Evolutionary conservation across 345 rosid genomes (phyloP).

Genomic region (Arabidopsis arenosa): DNA sequence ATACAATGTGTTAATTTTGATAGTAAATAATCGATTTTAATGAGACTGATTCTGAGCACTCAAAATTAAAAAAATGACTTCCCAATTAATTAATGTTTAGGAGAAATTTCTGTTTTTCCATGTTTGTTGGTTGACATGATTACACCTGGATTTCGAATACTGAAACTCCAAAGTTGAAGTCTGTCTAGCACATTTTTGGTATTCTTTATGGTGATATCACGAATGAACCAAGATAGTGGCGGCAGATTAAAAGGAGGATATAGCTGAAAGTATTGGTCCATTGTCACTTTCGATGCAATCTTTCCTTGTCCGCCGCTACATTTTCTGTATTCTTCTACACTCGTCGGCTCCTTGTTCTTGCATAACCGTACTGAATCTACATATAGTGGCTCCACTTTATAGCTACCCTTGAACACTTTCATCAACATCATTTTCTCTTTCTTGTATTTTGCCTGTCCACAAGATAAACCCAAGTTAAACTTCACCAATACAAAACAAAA

Average conservation of each 20-base stretch:
- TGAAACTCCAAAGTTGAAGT: neutral
- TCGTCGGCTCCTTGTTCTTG: conserved; percentile 58
- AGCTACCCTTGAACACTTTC: conserved; percentile 76
- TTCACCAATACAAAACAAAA: neutral
- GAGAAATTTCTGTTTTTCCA: neutral
- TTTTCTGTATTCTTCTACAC: conserved; percentile 62
- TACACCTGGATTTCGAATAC: neutral
- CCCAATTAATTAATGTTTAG: too few relatives aligned
- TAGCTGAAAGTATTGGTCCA: conserved; percentile 80
- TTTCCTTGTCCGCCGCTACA: conserved; percentile 74
- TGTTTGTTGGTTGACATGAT: neutral
- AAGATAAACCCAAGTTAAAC: conserved; percentile 5
- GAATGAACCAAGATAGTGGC: conserved; percentile 80
- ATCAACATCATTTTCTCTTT: conserved; percentile 68
- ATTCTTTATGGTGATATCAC: conserved; percentile 66
- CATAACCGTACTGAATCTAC: conserved; percentile 65
- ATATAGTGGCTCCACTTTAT: conserved; percentile 67
- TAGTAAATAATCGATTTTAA: too few relatives aligned
- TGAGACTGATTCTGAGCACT: too few relatives aligned
- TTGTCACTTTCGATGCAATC: conserved; percentile 66
- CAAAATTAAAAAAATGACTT: too few relatives aligned
- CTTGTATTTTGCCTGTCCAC: conserved; percentile 61
- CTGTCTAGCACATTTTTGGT: conserved; percentile 42
- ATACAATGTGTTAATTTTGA: too few relatives aligned
- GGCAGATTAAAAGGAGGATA: conserved; percentile 65